A percentile compares a stretch with the other conserved stretches of the same genome.
These are phyloP conservation scores for Penicillium corylophilum DNA, from an alignment of 2,329 filamentous ascomycete genomes.

Conservation along the genomic window DNA sequence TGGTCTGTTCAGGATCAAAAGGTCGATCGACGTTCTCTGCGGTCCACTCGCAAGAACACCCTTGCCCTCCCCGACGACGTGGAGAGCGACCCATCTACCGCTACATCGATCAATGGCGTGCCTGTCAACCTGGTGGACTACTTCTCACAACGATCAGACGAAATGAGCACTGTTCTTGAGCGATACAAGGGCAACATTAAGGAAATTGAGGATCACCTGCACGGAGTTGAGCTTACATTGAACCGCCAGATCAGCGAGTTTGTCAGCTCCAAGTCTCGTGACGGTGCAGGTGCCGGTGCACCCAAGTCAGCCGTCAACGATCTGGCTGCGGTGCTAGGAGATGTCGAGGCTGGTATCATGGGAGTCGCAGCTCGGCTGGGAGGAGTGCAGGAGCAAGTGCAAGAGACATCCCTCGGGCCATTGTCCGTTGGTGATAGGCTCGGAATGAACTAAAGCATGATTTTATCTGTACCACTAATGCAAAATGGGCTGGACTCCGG, in stretches of 20 bases:
- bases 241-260: conserved; percentile 61
- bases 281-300: conserved; percentile 42
- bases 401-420: conserved; percentile 53
- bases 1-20: conserved; percentile 43
- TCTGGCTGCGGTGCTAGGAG: conserved; percentile 59
- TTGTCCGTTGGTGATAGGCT: conserved; percentile 29
- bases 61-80: conserved; percentile 50
- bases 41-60: conserved; percentile 44
- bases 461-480: conserved; percentile 23
- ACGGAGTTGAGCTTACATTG: conserved; percentile 61
- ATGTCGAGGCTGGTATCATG: conserved; percentile 65
- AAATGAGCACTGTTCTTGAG: conserved; percentile 59
- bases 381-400: conserved; percentile 59
- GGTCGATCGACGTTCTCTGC: conserved; percentile 38
- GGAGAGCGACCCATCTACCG: conserved; percentile 38
- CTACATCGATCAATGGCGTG: conserved; percentile 50
- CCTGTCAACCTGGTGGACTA: conserved; percentile 62
- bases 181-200: conserved; percentile 59
- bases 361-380: conserved; percentile 63
- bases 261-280: conserved; percentile 42
- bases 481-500: conserved; percentile 18
- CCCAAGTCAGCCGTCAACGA: conserved; percentile 45
- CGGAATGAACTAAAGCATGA: conserved; percentile 5
- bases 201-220: conserved; percentile 65
- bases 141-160: conserved; percentile 63